A percentile compares a stretch with the other conserved stretches of the same genome.
These are phyloP conservation scores for Simmondsia chinensis DNA, from an alignment of 148 eudicot species.

Conservation along the genomic window DNA sequence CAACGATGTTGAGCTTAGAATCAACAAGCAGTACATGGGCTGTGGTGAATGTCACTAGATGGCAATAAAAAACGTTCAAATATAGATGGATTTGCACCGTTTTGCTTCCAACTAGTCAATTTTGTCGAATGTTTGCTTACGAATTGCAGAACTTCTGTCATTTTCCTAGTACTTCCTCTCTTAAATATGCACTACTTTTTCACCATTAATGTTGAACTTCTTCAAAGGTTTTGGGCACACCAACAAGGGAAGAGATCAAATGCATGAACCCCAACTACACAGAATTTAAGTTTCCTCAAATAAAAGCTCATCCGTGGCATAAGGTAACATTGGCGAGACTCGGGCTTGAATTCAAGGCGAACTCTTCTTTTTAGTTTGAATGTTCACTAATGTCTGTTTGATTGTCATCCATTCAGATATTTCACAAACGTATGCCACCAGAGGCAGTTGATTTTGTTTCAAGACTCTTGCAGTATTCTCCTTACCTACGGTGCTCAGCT, in stretches of 20 bases:
- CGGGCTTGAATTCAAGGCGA: not conserved
- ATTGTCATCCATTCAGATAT: too few relatives aligned
- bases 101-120: too few relatives aligned
- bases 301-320: conserved; percentile 98
- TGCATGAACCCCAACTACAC: conserved; percentile 99
- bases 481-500: conserved; percentile 65
- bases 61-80: too few relatives aligned
- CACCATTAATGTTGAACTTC: too few relatives aligned
- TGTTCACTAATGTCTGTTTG: too few relatives aligned
- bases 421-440: conserved; percentile 89
- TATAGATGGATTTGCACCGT: too few relatives aligned
- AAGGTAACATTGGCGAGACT: conserved; percentile 37
- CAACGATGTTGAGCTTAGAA: too few relatives aligned
- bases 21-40: too few relatives aligned
- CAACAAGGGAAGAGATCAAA: conserved; percentile 93
- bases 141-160: too few relatives aligned
- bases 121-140: too few relatives aligned
- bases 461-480: conserved; percentile 84
- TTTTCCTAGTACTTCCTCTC: not conserved
- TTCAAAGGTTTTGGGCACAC: conserved; percentile 78
- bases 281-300: conserved; percentile 91
- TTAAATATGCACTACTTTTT: not conserved
- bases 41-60: too few relatives aligned
- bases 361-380: too few relatives aligned
- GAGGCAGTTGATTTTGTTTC: conserved; percentile 95